phyloP scores from a whole-genome alignment of 176 grass and related monocot species.

The Guadua angustifolia region DNA sequence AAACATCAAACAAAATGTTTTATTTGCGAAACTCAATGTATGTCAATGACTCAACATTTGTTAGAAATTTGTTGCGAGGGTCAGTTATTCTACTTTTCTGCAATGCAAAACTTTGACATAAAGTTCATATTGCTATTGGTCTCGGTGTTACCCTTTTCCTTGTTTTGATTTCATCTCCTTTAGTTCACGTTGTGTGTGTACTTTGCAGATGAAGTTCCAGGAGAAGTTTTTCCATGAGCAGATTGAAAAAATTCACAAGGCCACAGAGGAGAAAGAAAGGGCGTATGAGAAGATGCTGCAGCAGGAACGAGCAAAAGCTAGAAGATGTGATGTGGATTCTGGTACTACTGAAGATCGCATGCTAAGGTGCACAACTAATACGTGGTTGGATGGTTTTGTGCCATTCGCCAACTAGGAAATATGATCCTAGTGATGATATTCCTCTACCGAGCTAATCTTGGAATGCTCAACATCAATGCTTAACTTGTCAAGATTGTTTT shows the following conservation, averaged over 20 bases:
- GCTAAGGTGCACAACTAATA: constrained; percentile 53
- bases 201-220: constrained; percentile 74
- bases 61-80: neutral
- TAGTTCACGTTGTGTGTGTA: constrained; percentile 29
- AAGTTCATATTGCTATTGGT: constrained; percentile 9
- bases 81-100: neutral
- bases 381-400: neutral
- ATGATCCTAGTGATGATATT: neutral
- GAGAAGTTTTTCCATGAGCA: constrained; percentile 74
- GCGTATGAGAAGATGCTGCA: constrained; percentile 63
- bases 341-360: constrained; percentile 56
- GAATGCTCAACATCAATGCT: neutral
- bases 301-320: constrained; percentile 67
- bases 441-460: neutral
- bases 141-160: neutral
- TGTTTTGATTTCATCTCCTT: constrained; percentile 7
- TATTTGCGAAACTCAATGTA: neutral
- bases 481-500: neutral
- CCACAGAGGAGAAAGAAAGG: constrained; percentile 66
- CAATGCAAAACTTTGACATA: neutral
- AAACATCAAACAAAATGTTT: neutral
- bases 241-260: constrained; percentile 66
- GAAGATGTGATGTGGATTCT: constrained; percentile 55
- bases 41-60: neutral
- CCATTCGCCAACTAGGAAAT: neutral